Evolutionary conservation across 192 early-diverging fungal genomes (phyloP), one percentile per base, ranked within the genome.

Genomic region (Linnemannia hyalina): DNA sequence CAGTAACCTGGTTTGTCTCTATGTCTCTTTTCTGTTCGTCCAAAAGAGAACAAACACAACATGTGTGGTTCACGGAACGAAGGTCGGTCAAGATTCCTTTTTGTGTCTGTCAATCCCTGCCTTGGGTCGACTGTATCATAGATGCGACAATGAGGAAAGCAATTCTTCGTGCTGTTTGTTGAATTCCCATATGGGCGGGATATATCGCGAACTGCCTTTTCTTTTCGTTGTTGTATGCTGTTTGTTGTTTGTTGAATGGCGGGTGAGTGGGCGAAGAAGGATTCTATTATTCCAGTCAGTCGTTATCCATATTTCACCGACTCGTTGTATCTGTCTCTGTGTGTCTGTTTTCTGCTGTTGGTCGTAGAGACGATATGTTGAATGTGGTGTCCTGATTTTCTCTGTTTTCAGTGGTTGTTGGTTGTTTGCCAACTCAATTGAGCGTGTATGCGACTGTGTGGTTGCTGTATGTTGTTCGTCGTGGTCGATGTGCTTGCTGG

Each of bases 111-210:
- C 29, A 26, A 26, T 32, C n/a, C 49, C 15, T 52, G 3, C 3
- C 29, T 26, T 32, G n/a, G 60, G 60, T 32, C 3, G 60, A 65
- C 1, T 23, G 29, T 40, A 71, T 8, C 70, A 22, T 52, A 52
- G 49, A 0, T 71, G 70, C 23, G 20, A 41, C 23, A 42, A 23
- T 26, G n/a, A 42, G 41, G 32, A 71, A 41, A 40, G 35, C 36
- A 35, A 71, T 20, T 52, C 49, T 22, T 52, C 49, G 49, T 16
- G 18, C 49, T 16, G 18, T 29, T 65, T 65, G 60, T 65, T 41
- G 70, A 16, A 38, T 71, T 71, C 70, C 70, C n/a, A 42, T 71
- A 65, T 65, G 29, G 60, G 60, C 60, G 60, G 60, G 60, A 65
- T 65, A 65, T 32, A 65, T 65, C 60, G 60, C 35, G 60, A 65